Conservation (phyloP, 768 basidiomycete genomes). For the Macrocybe gigantea region DNA sequence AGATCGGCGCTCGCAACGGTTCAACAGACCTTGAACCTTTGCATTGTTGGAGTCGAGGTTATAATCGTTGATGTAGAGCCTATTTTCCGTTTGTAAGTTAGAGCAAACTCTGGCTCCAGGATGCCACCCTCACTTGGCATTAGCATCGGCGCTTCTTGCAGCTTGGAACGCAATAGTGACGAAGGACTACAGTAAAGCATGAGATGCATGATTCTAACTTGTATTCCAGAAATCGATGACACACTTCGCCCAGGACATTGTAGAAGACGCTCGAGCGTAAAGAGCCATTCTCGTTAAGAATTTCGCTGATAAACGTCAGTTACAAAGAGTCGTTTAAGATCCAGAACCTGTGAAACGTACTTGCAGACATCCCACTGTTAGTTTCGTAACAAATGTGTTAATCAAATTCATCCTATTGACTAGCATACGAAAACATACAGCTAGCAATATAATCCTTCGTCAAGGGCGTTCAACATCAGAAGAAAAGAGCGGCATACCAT, state of each 20-base stretch:
- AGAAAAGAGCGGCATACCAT: constrained; percentile 12
- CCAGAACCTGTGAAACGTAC: constrained; percentile 12
- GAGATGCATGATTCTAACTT: neutral
- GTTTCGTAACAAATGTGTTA: neutral
- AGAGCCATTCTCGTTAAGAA: constrained; percentile 39
- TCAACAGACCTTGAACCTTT: constrained; percentile 27
- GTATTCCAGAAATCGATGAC: neutral
- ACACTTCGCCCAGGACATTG: constrained; percentile 32
- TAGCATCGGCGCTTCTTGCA: constrained; percentile 36
- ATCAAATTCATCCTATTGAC: too few species aligned
- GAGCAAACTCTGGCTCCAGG: neutral
- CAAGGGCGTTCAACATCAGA: neutral
- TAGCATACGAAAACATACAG: too few species aligned
- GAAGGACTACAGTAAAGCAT: constrained; percentile 21
- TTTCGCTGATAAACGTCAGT: constrained; percentile 27
- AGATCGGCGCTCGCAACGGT: neutral
- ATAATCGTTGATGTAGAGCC: constrained; percentile 37
- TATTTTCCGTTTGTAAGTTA: constrained; percentile 6
- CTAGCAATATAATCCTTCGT: neutral
- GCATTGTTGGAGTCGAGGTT: constrained; percentile 44
- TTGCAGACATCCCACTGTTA: constrained; percentile 31
- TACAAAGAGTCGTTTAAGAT: neutral
- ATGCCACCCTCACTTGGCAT: constrained; percentile 24
- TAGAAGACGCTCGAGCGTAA: constrained; percentile 34
- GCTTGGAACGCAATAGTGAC: constrained; percentile 41